Percentiles rank a stretch among this genome's conserved stretches.
These are phyloP conservation scores for Melastoma malabathricum DNA, from an alignment of 345 rosid species.

Conservation along the genomic window DNA sequence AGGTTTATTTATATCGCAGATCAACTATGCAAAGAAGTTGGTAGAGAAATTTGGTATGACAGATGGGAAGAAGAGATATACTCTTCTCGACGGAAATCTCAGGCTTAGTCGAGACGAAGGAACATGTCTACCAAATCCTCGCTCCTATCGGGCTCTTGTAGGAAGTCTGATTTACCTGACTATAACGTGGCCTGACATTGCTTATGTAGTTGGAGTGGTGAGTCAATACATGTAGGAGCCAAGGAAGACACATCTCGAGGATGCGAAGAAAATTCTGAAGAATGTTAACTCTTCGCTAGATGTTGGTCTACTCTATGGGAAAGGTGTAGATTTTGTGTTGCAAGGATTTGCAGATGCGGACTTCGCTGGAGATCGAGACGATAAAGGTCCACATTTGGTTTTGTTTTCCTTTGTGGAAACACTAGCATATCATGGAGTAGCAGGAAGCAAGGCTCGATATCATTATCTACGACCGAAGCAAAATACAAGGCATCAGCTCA, in stretches of 20 bases:
- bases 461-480: background rate
- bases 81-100: no score
- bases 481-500: no score
- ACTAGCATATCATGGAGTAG: background rate
- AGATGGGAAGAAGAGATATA: no score
- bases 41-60: no score
- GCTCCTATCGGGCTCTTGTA: conserved; percentile 1
- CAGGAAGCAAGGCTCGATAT: background rate
- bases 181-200: background rate
- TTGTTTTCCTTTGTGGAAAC: conserved; percentile 1
- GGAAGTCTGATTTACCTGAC: background rate
- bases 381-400: conserved; percentile 1
- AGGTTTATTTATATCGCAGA: background rate
- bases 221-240: background rate
- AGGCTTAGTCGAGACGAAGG: conserved; percentile 1
- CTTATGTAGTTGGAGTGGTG: background rate
- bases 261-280: conserved; percentile 1
- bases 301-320: background rate
- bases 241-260: conserved; percentile 1
- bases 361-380: background rate
- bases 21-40: background rate
- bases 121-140: background rate
- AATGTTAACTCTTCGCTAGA: background rate
- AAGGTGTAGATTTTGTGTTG: background rate
- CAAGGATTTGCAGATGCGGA: background rate